Conservation (phyloP, 441 rosid species). For the Lagerstroemia fauriei region DNA sequence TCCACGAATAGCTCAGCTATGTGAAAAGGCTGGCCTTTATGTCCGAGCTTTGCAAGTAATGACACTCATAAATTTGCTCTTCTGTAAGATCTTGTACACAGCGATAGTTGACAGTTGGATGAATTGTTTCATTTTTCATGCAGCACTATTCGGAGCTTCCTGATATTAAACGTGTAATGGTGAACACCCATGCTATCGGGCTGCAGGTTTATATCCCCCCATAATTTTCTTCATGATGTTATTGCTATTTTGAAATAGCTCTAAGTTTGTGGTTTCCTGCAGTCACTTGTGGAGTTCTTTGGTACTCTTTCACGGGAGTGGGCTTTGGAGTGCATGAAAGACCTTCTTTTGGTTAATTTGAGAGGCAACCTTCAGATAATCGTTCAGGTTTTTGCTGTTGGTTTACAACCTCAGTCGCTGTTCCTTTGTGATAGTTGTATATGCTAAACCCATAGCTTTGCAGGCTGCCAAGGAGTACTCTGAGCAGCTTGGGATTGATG, state of each 20-base stretch:
- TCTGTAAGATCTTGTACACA: background rate
- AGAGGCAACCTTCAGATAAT: conserved; percentile 97
- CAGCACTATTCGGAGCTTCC: conserved; percentile 93
- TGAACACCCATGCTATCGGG: conserved; percentile 96
- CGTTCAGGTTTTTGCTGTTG: conserved; percentile 70
- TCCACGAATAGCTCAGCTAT: conserved; percentile 92
- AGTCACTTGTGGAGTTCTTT: conserved; percentile 96
- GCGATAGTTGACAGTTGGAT: background rate
- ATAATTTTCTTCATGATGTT: conserved; percentile 22
- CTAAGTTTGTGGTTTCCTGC: conserved; percentile 27
- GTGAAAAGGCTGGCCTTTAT: conserved; percentile 94
- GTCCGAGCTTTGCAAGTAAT: conserved; percentile 83
- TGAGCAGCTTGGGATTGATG: conserved; percentile 92
- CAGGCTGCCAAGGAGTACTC: conserved; percentile 92
- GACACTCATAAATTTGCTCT: background rate
- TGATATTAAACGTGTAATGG: conserved; percentile 94
- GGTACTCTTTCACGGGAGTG: conserved; percentile 96
- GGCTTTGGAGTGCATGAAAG: conserved; percentile 99
- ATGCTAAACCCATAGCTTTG: conserved; percentile 27
- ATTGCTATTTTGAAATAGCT: background rate
- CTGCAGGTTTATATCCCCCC: conserved; percentile 65
- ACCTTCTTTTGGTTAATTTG: conserved; percentile 80
- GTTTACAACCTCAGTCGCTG: conserved; percentile 1
- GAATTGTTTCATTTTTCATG: conserved; percentile 33
- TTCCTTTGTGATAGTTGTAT: conserved; percentile 23